Evolutionary conservation across 2,329 filamentous ascomycete genomes (phyloP), one percentile per base, ranked within the genome.

Genomic region (Hypoxylon sp.): DNA sequence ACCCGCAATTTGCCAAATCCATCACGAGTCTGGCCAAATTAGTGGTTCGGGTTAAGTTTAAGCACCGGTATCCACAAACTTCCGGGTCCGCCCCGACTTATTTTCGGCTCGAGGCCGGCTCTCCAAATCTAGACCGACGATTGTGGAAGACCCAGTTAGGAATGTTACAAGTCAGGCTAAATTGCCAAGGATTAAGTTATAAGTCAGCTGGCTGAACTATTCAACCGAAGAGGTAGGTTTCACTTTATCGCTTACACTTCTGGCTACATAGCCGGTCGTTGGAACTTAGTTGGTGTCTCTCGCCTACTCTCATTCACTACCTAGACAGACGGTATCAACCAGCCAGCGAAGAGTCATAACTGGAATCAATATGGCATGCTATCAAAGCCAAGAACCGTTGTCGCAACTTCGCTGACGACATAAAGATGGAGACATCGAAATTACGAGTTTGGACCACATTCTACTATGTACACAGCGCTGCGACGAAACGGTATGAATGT

Each of bases 91-190:
- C 59, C 59, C 69, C 69, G 69, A 71, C 69, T 71, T 71, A 71
- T 71, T 71, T 71, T 71, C 69, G 69, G 69, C 66, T 29, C 52
- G 59, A 71, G 33, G 46, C 66, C 69, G 66, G 69, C 54, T 59
- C 47, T 26, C 50, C 63, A 64, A 60, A 64, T 69, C 59, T 71
- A 59, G 59, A 71, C 54, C 66, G 59, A 63, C n/a, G 11, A 61
- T 59, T 59, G 62, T 62, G 66, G 66, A 48, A 69, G 22, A 53
- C 69, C 66, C 33, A 63, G 66, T 69, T 66, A 69, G 69, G 69
- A 71, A 71, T 71, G 69, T 69, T 71, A 29, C 69, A 59, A 71
- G 69, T 69, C 65, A 66, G 69, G 53, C 69, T 71, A 69, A 69
- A 71, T 66, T 60, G 69, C 69, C 69, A 71, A 71, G 69, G 24